A percentile compares a stretch with the other conserved stretches of the same genome.
Conservation (phyloP, 176 grass and related monocot genomes). For the Triticum timopheevii region DNA sequence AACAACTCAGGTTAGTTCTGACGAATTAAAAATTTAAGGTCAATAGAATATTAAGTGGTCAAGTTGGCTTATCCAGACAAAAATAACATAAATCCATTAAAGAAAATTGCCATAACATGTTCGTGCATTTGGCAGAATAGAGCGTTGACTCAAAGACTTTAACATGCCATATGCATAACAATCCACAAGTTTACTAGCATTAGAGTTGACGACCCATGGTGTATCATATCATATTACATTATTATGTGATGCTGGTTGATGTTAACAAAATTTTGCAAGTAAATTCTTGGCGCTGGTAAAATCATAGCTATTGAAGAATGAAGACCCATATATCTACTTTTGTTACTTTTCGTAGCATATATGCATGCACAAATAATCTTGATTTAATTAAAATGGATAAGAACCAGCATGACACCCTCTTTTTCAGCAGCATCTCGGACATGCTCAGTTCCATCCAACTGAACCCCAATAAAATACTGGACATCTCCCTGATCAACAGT, state of each 20-base stretch:
- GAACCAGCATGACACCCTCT: slow-evolving; percentile 70
- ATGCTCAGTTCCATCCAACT: slow-evolving; percentile 91
- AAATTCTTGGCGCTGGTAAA: background rate
- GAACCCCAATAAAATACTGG: slow-evolving; percentile 97
- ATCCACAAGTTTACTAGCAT: background rate
- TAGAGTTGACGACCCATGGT: background rate
- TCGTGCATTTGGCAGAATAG: background rate
- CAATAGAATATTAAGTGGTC: background rate
- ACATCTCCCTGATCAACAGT: slow-evolving; percentile 76
- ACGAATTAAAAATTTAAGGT: background rate
- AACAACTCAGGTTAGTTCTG: slow-evolving; percentile 1
- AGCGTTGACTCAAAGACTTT: background rate
- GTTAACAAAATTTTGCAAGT: background rate
- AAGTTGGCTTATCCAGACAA: background rate
- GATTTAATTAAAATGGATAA: slow-evolving; percentile 26
- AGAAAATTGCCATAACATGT: background rate
- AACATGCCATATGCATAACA: background rate
- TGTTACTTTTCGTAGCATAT: background rate
- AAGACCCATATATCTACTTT: background rate
- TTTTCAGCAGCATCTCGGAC: slow-evolving; percentile 66
- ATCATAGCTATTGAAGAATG: background rate
- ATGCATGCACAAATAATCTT: background rate
- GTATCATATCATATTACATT: background rate
- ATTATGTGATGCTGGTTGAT: background rate
- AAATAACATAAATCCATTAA: background rate